A percentile compares a stretch with the other conserved stretches of the same genome.
phyloP scores from a whole-genome alignment of 73 alveolate genomes.

The Paramecium tetraurelia region DNA sequence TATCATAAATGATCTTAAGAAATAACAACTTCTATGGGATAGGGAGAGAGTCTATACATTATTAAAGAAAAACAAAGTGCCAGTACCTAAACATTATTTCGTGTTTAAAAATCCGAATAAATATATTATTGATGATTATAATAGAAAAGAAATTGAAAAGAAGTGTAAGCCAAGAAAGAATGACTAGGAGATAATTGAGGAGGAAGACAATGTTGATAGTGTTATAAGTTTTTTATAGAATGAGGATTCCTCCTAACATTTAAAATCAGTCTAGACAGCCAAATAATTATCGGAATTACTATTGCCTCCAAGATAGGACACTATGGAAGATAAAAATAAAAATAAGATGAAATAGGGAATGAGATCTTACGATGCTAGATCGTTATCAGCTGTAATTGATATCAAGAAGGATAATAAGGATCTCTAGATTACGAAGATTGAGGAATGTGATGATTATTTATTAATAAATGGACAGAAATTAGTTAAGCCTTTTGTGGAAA shows the following conservation, averaged over 20 bases:
- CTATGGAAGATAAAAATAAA: not conserved
- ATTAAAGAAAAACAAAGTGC: constrained; percentile 52
- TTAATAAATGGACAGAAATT: constrained; percentile 65
- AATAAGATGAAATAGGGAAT: not conserved
- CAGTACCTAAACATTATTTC: constrained; percentile 49
- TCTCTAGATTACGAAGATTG: constrained; percentile 9
- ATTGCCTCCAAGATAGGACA: not conserved
- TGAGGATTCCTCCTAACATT: not conserved
- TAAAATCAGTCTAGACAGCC: not conserved
- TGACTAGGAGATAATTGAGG: not conserved
- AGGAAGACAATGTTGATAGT: constrained; percentile 37
- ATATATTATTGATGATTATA: constrained; percentile 47
- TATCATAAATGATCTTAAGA: constrained; percentile 85
- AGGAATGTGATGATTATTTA: constrained; percentile 57
- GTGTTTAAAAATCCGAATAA: constrained; percentile 22
- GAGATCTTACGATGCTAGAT: constrained; percentile 44
- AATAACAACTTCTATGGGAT: constrained; percentile 90
- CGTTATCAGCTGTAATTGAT: not conserved
- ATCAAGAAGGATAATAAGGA: not conserved
- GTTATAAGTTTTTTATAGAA: constrained; percentile 12
- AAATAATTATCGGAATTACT: not conserved
- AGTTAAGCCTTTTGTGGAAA: constrained; percentile 93
- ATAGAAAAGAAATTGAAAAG: not conserved
- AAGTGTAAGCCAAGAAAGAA: not conserved
- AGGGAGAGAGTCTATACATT: constrained; percentile 74